Percentiles rank a stretch among this genome's conserved stretches.
Evolutionary conservation across 306 rosid genomes (phyloP).

Genomic region (Acacia melanoxylon): DNA sequence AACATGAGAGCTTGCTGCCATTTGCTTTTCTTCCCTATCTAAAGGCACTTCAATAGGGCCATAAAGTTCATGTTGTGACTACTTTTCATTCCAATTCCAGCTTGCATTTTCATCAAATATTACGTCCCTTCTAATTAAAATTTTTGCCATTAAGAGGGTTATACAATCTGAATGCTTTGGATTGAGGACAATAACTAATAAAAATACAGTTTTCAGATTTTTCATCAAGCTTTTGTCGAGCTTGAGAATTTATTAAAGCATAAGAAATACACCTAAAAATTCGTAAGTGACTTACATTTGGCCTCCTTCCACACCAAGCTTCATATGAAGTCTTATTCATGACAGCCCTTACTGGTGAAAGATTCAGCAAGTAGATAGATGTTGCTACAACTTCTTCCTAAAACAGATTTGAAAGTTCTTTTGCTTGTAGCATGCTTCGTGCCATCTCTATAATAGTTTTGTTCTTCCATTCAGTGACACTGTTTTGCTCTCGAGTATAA

Average conservation of each 20-base stretch:
- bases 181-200: no score
- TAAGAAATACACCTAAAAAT: no score
- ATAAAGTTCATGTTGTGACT: no score
- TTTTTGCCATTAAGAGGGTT: neutral
- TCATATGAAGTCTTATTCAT: neutral
- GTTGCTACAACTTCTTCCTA: neutral
- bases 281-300: neutral
- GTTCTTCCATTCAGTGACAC: neutral
- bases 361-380: neutral
- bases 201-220: no score
- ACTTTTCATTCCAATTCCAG: neutral
- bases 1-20: neutral
- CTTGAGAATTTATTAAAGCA: no score
- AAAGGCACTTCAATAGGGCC: neutral
- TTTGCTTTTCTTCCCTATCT: no score
- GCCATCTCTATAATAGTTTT: neutral
- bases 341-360: neutral
- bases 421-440: neutral
- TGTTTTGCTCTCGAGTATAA: neutral
- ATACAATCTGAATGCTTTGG: no score
- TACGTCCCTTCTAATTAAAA: neutral
- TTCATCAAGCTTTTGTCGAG: no score
- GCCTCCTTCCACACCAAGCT: neutral
- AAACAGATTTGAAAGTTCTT: no score
- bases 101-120: neutral